Base-by-base conservation (phyloP, 345 rosid genomes). In the Gossypium raimondii region DNA sequence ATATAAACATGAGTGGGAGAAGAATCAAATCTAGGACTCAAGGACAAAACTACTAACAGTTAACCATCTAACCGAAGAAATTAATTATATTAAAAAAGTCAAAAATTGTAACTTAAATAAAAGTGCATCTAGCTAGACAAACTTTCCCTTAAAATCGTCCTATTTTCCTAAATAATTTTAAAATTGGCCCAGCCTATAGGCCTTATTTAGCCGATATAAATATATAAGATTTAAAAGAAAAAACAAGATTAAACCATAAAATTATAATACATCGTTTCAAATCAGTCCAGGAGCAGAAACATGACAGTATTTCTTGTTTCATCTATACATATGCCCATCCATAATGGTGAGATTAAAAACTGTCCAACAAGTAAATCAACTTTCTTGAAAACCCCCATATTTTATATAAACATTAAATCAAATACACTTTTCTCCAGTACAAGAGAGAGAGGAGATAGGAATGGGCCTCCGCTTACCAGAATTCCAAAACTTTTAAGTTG, bases 61-160 rank as follows among this genome's bases (percentile, higher is more conserved):
- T 34, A 34, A 34, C 1, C 1, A 34, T 34, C 1, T 34, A 4
- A 34, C 0, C 6, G 0, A 0, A 34, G 5, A 34, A 34, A 34
- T 34, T 34, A 34, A 34, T 34, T 34, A 4, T 34, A 34, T 34
- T 4, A 4, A 34, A 34, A 4, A 34, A 34, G 38, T 34, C 6
- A 34, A 29, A 29, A 34, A 4, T 34, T 34, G 6, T 34, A 34
- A 34, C 38, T 34, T 29, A 4, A 29, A 29, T 0, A 1, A 34
- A 34, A 34, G 1, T 0, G 0, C 6, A 0, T 34, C 38, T 1
- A 34, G 38, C 6, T 34, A 34, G 0, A 0, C 1, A 0, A 34
- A 0, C 1, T 34, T 34, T 34, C 6, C 6, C 38, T 34, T 34
- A 34, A 4, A 34, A 29, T 4, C 6, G 6, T 29, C 38, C 0